phyloP scores from a whole-genome alignment of 2,329 filamentous ascomycete species.

The Coniochaeta prunicola region DNA sequence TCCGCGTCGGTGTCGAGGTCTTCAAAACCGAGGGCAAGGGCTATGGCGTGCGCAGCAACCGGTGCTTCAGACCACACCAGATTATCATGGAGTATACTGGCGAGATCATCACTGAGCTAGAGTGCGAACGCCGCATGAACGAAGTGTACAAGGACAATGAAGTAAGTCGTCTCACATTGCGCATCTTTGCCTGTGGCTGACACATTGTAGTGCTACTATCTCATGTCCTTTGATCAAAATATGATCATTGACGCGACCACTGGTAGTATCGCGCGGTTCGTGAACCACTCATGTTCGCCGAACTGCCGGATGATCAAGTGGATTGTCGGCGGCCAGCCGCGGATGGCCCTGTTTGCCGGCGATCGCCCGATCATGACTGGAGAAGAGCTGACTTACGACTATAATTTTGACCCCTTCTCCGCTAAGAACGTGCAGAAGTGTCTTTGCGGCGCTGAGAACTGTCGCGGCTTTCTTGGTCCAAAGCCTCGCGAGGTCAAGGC shows the following conservation, averaged over 20 bases:
- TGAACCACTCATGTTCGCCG: constrained; percentile 94
- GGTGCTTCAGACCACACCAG: constrained; percentile 79
- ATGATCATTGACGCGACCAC: constrained; percentile 98
- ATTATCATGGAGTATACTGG: constrained; percentile 99
- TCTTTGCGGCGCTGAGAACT: constrained; percentile 56
- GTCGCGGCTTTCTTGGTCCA: constrained; percentile 56
- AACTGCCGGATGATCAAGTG: constrained; percentile 98
- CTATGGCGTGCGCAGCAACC: constrained; percentile 85
- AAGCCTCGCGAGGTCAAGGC: constrained; percentile 49
- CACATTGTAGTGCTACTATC: constrained; percentile 75
- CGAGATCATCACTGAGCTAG: constrained; percentile 91
- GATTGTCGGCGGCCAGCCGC: constrained; percentile 86
- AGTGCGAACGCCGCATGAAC: constrained; percentile 90
- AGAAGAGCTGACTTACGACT: constrained; percentile 93
- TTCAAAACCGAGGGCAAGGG: constrained; percentile 85
- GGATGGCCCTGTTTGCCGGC: constrained; percentile 95
- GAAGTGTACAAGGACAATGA: constrained; percentile 90
- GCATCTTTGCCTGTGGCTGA: constrained; percentile 9
- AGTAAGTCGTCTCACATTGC: constrained; percentile 40
- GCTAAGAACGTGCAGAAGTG: constrained; percentile 62
- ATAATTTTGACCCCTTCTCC: constrained; percentile 65
- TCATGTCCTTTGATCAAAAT: constrained; percentile 98
- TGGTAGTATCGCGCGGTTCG: constrained; percentile 92
- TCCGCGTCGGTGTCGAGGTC: constrained; percentile 89
- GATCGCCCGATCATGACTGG: constrained; percentile 86